Conservation (phyloP, 2,329 filamentous ascomycete species). For the Claviceps purpurea region DNA sequence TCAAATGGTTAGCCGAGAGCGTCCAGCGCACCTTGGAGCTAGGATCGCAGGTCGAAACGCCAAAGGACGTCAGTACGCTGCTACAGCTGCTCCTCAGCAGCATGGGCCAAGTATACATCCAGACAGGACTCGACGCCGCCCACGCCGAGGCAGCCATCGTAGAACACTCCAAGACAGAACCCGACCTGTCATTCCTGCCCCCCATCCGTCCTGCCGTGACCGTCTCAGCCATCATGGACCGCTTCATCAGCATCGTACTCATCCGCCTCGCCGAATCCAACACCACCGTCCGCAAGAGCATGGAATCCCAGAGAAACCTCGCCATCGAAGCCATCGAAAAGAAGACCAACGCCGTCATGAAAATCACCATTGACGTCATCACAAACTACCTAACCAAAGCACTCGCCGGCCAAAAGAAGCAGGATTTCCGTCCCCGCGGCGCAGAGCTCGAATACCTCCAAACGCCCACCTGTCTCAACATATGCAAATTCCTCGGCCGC, state of each 20-base stretch:
- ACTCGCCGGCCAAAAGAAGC: constrained; percentile 68
- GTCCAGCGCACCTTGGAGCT: constrained; percentile 84
- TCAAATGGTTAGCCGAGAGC: constrained; percentile 92
- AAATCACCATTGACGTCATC: constrained; percentile 49
- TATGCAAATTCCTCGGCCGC: constrained; percentile 66
- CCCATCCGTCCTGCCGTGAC: constrained; percentile 70
- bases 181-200: constrained; percentile 73
- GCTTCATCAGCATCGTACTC: constrained; percentile 80
- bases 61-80: constrained; percentile 81
- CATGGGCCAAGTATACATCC: constrained; percentile 72
- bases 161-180: constrained; percentile 70
- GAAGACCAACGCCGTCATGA: constrained; percentile 55
- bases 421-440: constrained; percentile 80
- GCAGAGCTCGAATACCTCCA: constrained; percentile 68
- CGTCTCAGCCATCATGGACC: constrained; percentile 85
- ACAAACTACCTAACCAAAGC: constrained; percentile 64
- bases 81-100: constrained; percentile 71
- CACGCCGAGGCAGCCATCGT: constrained; percentile 61
- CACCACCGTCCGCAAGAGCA: constrained; percentile 76
- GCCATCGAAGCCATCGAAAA: constrained; percentile 70
- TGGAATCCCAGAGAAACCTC: constrained; percentile 67
- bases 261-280: constrained; percentile 81
- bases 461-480: constrained; percentile 70
- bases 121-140: constrained; percentile 55
- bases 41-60: constrained; percentile 75